Percentiles rank a stretch among this genome's conserved stretches.
Conservation (phyloP, 2,329 filamentous ascomycete genomes). For the Cladosporium austrohemisphaericum region DNA sequence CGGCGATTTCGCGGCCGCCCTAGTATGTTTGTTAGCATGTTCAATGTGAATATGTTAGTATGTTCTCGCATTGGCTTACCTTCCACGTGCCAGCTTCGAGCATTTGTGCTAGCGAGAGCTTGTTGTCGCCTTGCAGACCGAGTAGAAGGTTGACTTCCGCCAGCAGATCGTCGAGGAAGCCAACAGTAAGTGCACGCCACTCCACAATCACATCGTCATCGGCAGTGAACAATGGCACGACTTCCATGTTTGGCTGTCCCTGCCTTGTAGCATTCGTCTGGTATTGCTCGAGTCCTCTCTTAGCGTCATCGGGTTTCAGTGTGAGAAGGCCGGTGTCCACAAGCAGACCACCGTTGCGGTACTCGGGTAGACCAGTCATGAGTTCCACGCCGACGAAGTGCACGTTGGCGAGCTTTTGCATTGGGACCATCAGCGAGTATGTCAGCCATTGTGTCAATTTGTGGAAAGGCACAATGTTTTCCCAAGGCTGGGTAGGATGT, state of each 20-base stretch:
- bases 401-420: conserved; percentile 74
- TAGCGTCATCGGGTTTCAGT: conserved; percentile 65
- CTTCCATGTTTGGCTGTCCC: conserved; percentile 67
- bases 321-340: conserved; percentile 79
- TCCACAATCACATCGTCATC: conserved; percentile 77
- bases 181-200: conserved; percentile 72
- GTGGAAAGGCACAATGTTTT: conserved; percentile 85
- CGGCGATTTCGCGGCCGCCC: conserved; percentile 90
- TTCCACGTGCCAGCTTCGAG: conserved; percentile 98
- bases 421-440: conserved; percentile 89
- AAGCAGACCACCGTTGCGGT: conserved; percentile 85
- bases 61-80: not conserved
- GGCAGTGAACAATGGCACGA: conserved; percentile 68
- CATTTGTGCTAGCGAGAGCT: conserved; percentile 77
- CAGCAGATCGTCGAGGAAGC: conserved; percentile 68
- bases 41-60: too few species aligned
- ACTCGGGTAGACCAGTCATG: conserved; percentile 84
- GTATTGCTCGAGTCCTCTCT: conserved; percentile 68
- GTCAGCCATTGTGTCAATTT: conserved; percentile 93
- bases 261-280: conserved; percentile 67
- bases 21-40: conserved; percentile 23
- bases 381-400: conserved; percentile 79
- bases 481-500: conserved; percentile 66
- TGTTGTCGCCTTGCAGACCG: conserved; percentile 64
- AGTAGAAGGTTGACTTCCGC: conserved; percentile 66